Base-by-base conservation (phyloP, 768 basidiomycete genomes). In the Calocera viscosa region DNA sequence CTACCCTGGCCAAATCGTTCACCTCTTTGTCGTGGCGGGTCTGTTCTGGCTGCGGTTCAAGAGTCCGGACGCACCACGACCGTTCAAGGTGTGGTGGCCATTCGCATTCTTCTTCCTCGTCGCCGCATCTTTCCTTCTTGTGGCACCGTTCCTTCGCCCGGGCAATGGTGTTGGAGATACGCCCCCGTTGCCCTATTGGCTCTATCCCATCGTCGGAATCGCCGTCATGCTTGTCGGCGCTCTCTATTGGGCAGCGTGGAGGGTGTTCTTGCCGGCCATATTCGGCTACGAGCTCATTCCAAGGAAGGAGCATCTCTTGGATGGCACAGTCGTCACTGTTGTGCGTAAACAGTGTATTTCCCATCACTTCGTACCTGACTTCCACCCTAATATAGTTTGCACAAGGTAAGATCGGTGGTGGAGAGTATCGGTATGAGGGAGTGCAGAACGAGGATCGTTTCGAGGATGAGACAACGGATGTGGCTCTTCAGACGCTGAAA, bases 11-110 rank as follows among this genome's bases (percentile, higher is more conserved):
- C 84, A 85, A 67, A 83, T 86, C 34, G 80, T 86, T 70, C 81
- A 82, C 67, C 71, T 85, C 2, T 83, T 84, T 70, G 78, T 85
- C 60, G 78, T 84, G 38, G 33, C 80, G 80, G 84, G 83, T 12
- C 76, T 85, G 1, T 84, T 85, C 72, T 85, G 80, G 77, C 74
- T 86, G 40, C 73, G 84, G 41, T 85, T 80, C 77, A 78, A 72
- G 65, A 80, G 80, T 65, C 84, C 84, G 1, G 67, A 81, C 53
- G 73, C 76, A 0, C 71, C 67, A 14, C 76, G 84, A 8, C 84
- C 84, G 12, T 85, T 85, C 77, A 85, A 83, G 75, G 85, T 84
- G 2, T 86, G 83, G 84, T 78, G 77, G 70, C 83, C 83, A 1
- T 67, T 84, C 1, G 83, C 82, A 0, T 71, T 81, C 0, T 85